These are phyloP conservation scores for Arabis alpina DNA, from an alignment of 345 rosid species.

Conservation along the genomic window DNA sequence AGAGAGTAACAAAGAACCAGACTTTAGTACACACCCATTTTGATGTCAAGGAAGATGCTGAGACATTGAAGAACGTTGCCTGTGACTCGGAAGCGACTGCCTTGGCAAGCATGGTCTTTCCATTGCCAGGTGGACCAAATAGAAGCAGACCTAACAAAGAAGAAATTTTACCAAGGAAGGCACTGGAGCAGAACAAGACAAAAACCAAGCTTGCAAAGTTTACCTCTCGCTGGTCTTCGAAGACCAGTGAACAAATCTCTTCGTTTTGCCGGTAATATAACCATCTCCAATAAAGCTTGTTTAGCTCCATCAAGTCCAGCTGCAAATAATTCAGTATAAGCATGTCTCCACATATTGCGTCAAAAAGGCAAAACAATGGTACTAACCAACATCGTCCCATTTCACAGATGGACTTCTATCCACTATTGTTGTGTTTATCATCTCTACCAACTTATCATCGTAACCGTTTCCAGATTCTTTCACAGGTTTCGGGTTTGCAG, in stretches of 20 bases:
- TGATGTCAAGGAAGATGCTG: constrained; percentile 94
- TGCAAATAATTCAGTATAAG: constrained; percentile 42
- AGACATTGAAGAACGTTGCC: constrained; percentile 95
- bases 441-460: constrained; percentile 81
- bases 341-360: neutral
- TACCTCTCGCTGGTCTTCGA: constrained; percentile 94
- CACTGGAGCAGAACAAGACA: constrained; percentile 15
- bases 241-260: constrained; percentile 96
- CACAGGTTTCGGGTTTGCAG: constrained; percentile 51
- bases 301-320: constrained; percentile 99
- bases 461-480: constrained; percentile 65
- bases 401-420: constrained; percentile 95
- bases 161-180: neutral
- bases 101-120: constrained; percentile 98
- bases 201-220: constrained; percentile 21
- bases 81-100: constrained; percentile 97
- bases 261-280: constrained; percentile 89
- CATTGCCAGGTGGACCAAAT: constrained; percentile 99
- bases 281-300: constrained; percentile 96
- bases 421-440: constrained; percentile 84
- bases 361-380: neutral
- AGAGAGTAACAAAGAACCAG: constrained; percentile 7
- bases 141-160: constrained; percentile 76
- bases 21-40: constrained; percentile 70
- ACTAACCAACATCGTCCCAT: constrained; percentile 98